Base-by-base conservation (phyloP, 202 grass and related monocot genomes). In the Zizania palustris region DNA sequence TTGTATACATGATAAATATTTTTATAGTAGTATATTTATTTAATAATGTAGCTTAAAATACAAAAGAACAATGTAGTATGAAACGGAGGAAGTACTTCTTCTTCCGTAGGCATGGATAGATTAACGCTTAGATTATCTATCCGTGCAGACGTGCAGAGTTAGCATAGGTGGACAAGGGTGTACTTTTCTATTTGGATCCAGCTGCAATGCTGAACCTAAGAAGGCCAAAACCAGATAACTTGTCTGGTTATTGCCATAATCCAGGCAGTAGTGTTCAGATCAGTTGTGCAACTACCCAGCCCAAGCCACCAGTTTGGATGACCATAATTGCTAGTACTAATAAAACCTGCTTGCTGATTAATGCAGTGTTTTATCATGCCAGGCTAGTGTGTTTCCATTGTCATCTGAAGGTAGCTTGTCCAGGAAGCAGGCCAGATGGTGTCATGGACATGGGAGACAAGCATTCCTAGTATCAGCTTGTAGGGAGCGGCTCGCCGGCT, bases 171-270 rank as follows among this genome's bases (percentile, higher is more conserved):
- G 58, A 71, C 33, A 76, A 45, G 50, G 44, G 20, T 64, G 3
- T 49, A 50, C 2, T 75, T 84, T 77, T 73, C 12, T 76, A 10
- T 59, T 43, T 14, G 19, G 45, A 20, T 64, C 48, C 11, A 88
- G 71, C 71, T 84, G 65, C 34, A 53, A 48, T 75, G 76, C 45
- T 63, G 28, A 58, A 33, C 59, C n/a, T 2, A 35, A 18, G 49
- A n/a, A 78, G 51, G 28, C 22, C 7, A n/a, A n/a, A n/a, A n/a
- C n/a, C n/a, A n/a, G n/a, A 63, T 36, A 63, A 55, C 45, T 69
- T 48, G 65, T 40, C 15, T 56, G 64, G 56, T 59, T 57, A 28
- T 58, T 13, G 16, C 74, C 72, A 9, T 44, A 4, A 51, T 28
- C 34, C 70, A 33, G 45, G 36, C 20, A 50, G n/a, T n/a, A n/a